Conservation (phyloP, 2,329 filamentous ascomycete genomes). For the Aspergillus puulaauensis region DNA sequence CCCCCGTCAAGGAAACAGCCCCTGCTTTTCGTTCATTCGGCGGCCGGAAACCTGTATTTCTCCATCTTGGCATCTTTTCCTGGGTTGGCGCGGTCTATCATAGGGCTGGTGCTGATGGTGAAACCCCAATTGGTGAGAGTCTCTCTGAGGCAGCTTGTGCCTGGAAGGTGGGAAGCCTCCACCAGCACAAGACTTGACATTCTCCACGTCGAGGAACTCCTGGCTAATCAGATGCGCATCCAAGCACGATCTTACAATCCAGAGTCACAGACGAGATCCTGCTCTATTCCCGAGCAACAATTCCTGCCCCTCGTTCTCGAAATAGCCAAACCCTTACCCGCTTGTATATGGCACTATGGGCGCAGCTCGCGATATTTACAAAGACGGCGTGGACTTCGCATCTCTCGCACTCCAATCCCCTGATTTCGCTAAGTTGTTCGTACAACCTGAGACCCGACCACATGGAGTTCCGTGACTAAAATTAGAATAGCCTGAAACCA, state of each 20-base stretch:
- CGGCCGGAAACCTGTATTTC: neutral
- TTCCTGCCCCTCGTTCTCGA: neutral
- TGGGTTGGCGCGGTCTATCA: neutral
- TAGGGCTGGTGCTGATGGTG: constrained; percentile 1
- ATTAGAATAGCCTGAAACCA: constrained; percentile 45
- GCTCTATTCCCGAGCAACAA: neutral
- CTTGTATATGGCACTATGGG: constrained; percentile 26
- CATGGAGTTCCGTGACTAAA: neutral
- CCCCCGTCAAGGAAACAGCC: too few relatives aligned
- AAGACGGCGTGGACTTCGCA: constrained; percentile 61
- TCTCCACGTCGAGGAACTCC: neutral
- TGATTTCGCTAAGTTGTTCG: constrained; percentile 59
- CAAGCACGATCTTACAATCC: neutral
- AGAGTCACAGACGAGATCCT: neutral
- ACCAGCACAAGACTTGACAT: neutral
- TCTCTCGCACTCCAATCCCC: constrained; percentile 58
- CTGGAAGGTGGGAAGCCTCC: neutral
- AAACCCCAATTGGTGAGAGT: constrained; percentile 8
- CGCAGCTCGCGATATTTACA: constrained; percentile 49
- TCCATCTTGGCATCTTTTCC: constrained; percentile 2
- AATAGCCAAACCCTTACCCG: neutral
- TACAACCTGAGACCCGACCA: constrained; percentile 39
- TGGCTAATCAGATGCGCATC: neutral
- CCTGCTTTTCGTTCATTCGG: neutral
- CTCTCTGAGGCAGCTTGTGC: neutral